Base-by-base conservation (phyloP, 2,329 filamentous ascomycete species). In the Pseudogymnoascus sp. region DNA sequence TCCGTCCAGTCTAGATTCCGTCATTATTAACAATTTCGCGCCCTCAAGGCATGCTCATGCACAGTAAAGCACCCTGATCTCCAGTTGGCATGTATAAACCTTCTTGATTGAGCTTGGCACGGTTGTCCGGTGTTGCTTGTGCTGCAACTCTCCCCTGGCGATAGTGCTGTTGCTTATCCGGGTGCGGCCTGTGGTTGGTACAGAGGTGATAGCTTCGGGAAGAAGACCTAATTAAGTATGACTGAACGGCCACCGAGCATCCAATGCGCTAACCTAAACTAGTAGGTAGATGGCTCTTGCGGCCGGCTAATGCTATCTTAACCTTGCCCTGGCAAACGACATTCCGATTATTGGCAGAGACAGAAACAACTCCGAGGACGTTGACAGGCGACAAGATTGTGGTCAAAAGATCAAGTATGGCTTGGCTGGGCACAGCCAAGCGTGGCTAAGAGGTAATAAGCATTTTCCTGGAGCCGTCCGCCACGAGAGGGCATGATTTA, bases 31-130 rank as follows among this genome's bases (percentile, higher is more conserved):
- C 8, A n/a, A 30, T 50, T 50, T 50, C 11, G n/a, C 8, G 43
- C 25, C n/a, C n/a, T 30, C 7, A 8, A 30, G 25, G n/a, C 25
- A 30, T 50, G n/a, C 4, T 50, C 43, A 30, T 50, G 43, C n/a
- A 50, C 30, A 16, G 28, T 8, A 50, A 33, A 18, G n/a, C n/a
- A 33, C 25, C 3, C 30, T 43, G 39, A n/a, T 30, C 43, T 50
- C 25, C 18, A 50, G 33, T 7, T 16, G 12, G 12, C 25, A 50
- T 50, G 43, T 50, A 30, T 14, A 50, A 50, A 50, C 43, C 43
- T 50, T 50, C 43, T 50, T 50, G 6, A 50, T 50, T 50, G 43
- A 50, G 43, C 43, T 6, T 50, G 25, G 43, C 43, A 50, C 43
- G 25, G 43, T 16, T 25, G n/a, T 30, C 14, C 43, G 25, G 2